Percentiles rank a stretch among this genome's conserved stretches.
phyloP scores from a whole-genome alignment of 192 early-diverging fungal genomes.

The Umbelopsis ramanniana region DNA sequence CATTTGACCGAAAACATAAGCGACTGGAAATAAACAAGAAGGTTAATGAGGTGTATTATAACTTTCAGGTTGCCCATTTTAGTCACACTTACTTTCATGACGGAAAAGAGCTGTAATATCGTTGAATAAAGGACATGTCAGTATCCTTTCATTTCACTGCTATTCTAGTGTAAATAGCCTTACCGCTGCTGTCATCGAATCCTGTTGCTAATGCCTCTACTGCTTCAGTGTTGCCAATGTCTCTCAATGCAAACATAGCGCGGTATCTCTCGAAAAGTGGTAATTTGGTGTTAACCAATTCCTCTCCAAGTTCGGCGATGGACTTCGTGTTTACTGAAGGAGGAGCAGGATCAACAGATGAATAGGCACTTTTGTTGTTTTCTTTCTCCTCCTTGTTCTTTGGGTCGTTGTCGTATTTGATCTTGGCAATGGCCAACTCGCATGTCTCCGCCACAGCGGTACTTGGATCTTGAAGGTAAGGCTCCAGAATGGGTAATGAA shows the following conservation, averaged over 20 bases:
- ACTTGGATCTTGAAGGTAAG: constrained; percentile 72
- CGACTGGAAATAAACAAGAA: constrained; percentile 44
- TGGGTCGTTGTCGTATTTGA: constrained; percentile 75
- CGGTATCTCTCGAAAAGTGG: constrained; percentile 91
- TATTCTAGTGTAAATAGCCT: background rate
- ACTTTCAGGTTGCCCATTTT: constrained; percentile 25
- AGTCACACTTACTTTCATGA: constrained; percentile 71
- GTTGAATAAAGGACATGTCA: background rate
- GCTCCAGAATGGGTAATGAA: constrained; percentile 71
- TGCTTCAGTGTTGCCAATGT: constrained; percentile 81
- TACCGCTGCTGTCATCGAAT: constrained; percentile 69
- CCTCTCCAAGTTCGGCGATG: constrained; percentile 64
- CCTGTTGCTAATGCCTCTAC: constrained; percentile 86
- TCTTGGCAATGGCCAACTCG: constrained; percentile 85
- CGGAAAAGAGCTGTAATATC: constrained; percentile 76
- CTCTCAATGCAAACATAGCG: constrained; percentile 93
- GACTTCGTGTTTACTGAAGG: constrained; percentile 65
- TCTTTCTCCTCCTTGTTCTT: constrained; percentile 50
- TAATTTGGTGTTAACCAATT: constrained; percentile 69
- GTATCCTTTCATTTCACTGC: background rate
- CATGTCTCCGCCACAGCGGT: constrained; percentile 87
- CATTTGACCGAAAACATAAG: constrained; percentile 98
- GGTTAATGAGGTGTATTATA: background rate
- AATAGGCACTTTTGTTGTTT: constrained; percentile 57
- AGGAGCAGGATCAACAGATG: constrained; percentile 93